phyloP scores from a whole-genome alignment of 2,329 filamentous ascomycete species.

The Metarhizium sp. region DNA sequence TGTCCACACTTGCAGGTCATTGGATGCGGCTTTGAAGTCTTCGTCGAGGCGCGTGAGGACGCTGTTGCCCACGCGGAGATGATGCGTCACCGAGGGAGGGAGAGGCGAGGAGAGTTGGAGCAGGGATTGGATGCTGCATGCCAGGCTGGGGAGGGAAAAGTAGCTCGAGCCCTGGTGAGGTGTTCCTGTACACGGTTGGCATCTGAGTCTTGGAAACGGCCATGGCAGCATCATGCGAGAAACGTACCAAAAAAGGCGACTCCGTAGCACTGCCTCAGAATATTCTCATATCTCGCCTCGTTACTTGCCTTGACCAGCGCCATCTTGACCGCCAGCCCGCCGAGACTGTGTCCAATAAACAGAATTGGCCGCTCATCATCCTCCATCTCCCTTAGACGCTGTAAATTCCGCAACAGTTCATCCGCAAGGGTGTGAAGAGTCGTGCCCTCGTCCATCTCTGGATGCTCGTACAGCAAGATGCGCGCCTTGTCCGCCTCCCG shows the following conservation, averaged over 20 bases:
- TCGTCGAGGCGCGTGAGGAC: conserved; percentile 41
- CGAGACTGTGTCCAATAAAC: conserved; percentile 53
- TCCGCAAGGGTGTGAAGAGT: conserved; percentile 36
- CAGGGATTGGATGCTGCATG: conserved; percentile 41
- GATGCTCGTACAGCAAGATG: conserved; percentile 43
- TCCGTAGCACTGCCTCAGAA: conserved; percentile 49
- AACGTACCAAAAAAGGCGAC: conserved; percentile 49
- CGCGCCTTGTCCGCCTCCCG: conserved; percentile 36
- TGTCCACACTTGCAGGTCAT: conserved; percentile 52
- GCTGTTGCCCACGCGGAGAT: conserved; percentile 41
- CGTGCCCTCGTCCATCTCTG: conserved; percentile 28
- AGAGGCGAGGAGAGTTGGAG: conserved; percentile 42
- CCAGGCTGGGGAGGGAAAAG: conserved; percentile 47
- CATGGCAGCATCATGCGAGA: conserved; percentile 5
- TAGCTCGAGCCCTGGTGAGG: conserved; percentile 56
- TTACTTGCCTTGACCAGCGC: conserved; percentile 39
- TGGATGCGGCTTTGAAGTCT: conserved; percentile 45
- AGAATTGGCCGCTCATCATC: conserved; percentile 40
- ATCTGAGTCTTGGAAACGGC: background rate
- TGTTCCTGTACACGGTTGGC: conserved; percentile 26
- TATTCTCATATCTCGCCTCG: conserved; percentile 26
- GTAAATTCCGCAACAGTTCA: conserved; percentile 35
- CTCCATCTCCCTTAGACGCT: conserved; percentile 22
- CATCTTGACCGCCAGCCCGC: conserved; percentile 50
- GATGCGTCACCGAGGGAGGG: conserved; percentile 38